Conservation (phyloP, 2,329 filamentous ascomycete species). For the Colletotrichum zoysiae region DNA sequence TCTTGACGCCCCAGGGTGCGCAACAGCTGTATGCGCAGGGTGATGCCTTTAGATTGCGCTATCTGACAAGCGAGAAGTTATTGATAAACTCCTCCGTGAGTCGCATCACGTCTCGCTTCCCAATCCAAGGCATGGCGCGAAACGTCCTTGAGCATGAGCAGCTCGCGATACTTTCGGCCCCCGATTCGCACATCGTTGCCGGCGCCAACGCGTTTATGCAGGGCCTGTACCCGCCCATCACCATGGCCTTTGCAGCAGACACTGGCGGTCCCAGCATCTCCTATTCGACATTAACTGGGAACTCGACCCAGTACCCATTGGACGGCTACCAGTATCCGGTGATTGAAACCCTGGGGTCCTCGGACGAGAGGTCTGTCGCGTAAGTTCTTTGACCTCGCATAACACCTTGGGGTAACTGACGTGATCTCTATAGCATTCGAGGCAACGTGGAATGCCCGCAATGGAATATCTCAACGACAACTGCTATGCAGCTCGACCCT, state of each 20-base stretch:
- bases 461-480: conserved; percentile 51
- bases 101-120: conserved; percentile 48
- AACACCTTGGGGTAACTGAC: background rate
- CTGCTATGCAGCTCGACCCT: conserved; percentile 45
- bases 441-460: conserved; percentile 54
- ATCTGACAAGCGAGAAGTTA: conserved; percentile 52
- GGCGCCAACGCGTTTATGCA: conserved; percentile 85
- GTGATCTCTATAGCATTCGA: conserved; percentile 50
- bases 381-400: conserved; percentile 48
- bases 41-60: conserved; percentile 61
- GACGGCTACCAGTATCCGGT: conserved; percentile 85
- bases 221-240: conserved; percentile 82
- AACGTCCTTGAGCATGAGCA: conserved; percentile 64
- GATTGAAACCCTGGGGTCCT: conserved; percentile 65
- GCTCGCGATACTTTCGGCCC: conserved; percentile 56
- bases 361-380: conserved; percentile 61
- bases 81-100: conserved; percentile 45
- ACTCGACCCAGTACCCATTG: conserved; percentile 73
- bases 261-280: conserved; percentile 49
- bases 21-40: conserved; percentile 66
- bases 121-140: conserved; percentile 57
- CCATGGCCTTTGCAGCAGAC: conserved; percentile 52
- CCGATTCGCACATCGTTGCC: conserved; percentile 67
- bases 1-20: conserved; percentile 66
- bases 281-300: conserved; percentile 61